Evolutionary conservation across 192 early-diverging fungal species (phyloP).

Genomic region (Powellomyces hirtus): DNA sequence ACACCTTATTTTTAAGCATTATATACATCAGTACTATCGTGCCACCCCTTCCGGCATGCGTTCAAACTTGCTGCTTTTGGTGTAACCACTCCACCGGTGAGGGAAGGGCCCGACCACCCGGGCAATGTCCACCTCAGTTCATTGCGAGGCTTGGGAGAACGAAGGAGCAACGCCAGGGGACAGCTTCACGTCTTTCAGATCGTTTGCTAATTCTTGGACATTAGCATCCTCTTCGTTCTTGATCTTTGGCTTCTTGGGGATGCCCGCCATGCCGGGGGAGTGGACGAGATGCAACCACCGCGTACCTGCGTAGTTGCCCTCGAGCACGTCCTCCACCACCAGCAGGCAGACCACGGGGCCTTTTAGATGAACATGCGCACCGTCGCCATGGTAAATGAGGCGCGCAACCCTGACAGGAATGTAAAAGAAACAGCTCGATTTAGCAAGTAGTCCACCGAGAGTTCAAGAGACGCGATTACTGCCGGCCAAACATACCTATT

Average conservation of each 20-base stretch:
- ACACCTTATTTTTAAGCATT: too few species aligned
- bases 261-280: neutral
- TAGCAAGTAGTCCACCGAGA: neutral
- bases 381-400: constrained; percentile 6
- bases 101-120: neutral
- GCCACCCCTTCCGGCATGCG: too few species aligned
- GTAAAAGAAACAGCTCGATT: neutral
- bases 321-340: neutral
- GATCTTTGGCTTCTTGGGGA: neutral
- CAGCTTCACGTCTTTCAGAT: neutral
- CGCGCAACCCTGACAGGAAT: neutral
- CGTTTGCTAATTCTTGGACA: neutral
- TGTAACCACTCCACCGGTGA: too few species aligned
- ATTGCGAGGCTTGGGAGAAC: neutral
- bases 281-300: neutral
- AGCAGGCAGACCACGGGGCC: neutral
- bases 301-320: neutral
- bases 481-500: constrained; percentile 3
- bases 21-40: too few species aligned
- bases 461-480: neutral
- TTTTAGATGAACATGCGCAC: constrained; percentile 12
- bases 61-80: too few species aligned
- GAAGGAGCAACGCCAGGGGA: neutral
- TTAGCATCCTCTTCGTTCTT: neutral
- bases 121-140: neutral